Base-by-base conservation (phyloP, 2,329 filamentous ascomycete species). In the Dactylellina parvicollis region DNA sequence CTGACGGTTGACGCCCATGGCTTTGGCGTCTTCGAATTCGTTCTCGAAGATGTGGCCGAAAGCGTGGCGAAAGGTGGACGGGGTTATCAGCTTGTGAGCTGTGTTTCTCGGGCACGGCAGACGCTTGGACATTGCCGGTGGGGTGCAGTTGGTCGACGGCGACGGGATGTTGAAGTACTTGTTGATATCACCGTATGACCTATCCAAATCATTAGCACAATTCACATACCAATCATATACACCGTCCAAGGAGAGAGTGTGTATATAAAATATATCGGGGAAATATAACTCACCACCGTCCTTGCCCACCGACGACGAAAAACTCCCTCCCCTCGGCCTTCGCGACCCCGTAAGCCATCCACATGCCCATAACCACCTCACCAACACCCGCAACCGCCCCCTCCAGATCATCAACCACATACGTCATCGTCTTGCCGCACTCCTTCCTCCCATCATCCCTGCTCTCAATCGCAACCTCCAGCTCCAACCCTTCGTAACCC, bases 291-390 rank as follows among this genome's bases (percentile, higher is more conserved):
- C 24, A 71, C 66, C 67, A 72, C 18, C 61, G 14, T 10, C 61
- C 60, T 8, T 57, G 26, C 24, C 46, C 30, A 16, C 56, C 49
- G 14, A 62, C 66, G 36, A 74, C 70, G 20, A 67, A 74, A 44
- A 74, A 74, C 47, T 67, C 70, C 7, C 70, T 67, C 9, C 50
- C 32, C 40, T 74, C 70, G 14, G 16, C 16, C n/a, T 47, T 38
- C 22, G 70, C 60, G 24, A 74, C 34, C 20, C 61, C 70, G 50
- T 74, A 74, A 40, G 70, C 70, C 70, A 74, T 66, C 67, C 70
- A 74, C 36, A 74, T 26, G 1, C 70, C 70, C 70, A 74, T 55
- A 46, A 74, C 61, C 20, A 66, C 54, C 24, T 56, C 70, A 7
- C 70, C 70, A 30, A 74, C 56, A 0, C 70, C 69, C 3, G 38